Percentiles rank a stretch among this genome's conserved stretches.
These are phyloP conservation scores for Fusarium sp. DNA, from an alignment of 2,329 filamentous ascomycete species.

Conservation along the genomic window DNA sequence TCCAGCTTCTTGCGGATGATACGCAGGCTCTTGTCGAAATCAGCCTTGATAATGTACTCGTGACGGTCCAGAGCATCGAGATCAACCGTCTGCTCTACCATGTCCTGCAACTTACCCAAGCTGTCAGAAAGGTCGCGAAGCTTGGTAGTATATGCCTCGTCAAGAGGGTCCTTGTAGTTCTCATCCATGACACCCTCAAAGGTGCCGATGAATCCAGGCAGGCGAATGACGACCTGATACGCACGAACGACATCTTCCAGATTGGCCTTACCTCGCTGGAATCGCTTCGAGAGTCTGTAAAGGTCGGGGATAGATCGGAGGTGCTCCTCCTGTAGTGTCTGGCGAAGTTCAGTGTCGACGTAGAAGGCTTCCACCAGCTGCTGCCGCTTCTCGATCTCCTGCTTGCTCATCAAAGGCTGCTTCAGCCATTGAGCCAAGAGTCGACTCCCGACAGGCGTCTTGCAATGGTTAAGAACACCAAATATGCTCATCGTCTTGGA, in stretches of 20 bases:
- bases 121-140: constrained; percentile 81
- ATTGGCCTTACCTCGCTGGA: constrained; percentile 90
- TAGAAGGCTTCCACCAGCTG: constrained; percentile 96
- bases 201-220: constrained; percentile 90
- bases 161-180: constrained; percentile 86
- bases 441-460: constrained; percentile 91
- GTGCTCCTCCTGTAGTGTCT: constrained; percentile 97
- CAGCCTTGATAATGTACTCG: constrained; percentile 98
- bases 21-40: constrained; percentile 90
- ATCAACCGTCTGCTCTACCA: constrained; percentile 98
- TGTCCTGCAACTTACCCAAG: constrained; percentile 89
- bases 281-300: constrained; percentile 92
- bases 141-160: constrained; percentile 88
- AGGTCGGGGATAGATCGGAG: constrained; percentile 92
- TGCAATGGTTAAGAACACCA: constrained; percentile 95
- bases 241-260: constrained; percentile 95
- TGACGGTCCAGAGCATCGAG: constrained; percentile 95
- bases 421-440: constrained; percentile 96
- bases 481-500: constrained; percentile 98
- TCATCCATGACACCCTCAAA: constrained; percentile 97
- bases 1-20: constrained; percentile 94
- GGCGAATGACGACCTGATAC: constrained; percentile 92
- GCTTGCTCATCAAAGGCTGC: constrained; percentile 92
- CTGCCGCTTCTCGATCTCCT: constrained; percentile 90
- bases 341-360: constrained; percentile 89